These are phyloP conservation scores for Phytophthora ohioensis DNA, from an alignment of 352 stramenopile species.

Conservation along the genomic window DNA sequence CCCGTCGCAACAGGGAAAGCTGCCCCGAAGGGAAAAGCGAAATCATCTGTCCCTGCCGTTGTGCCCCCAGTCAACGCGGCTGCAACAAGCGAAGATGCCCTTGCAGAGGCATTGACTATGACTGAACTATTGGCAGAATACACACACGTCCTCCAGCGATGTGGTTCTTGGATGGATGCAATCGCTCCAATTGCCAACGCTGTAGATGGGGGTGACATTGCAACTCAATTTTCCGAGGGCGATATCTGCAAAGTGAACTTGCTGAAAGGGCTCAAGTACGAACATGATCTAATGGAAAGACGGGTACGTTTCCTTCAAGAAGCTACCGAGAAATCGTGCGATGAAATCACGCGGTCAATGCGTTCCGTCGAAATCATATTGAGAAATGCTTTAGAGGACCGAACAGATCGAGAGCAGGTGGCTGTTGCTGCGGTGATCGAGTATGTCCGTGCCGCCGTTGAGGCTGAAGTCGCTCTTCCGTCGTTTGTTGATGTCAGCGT, in stretches of 20 bases:
- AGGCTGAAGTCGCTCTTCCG: constrained; percentile 68
- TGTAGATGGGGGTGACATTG: not conserved
- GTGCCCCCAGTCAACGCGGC: constrained; percentile 22
- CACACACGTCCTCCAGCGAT: constrained; percentile 54
- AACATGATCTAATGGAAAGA: constrained; percentile 60
- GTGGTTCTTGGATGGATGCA: constrained; percentile 52
- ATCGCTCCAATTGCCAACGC: constrained; percentile 25
- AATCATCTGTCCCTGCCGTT: constrained; percentile 33
- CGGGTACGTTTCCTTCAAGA: constrained; percentile 65
- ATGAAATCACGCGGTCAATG: constrained; percentile 57
- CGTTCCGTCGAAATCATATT: constrained; percentile 63
- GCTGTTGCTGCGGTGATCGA: constrained; percentile 57
- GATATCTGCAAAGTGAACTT: constrained; percentile 61
- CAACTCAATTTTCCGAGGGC: not conserved
- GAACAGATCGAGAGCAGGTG: constrained; percentile 55
- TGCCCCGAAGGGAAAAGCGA: constrained; percentile 51
- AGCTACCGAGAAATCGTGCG: constrained; percentile 46
- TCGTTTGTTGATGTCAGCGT: constrained; percentile 70
- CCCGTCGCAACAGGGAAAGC: constrained; percentile 34
- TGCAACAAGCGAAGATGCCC: constrained; percentile 25
- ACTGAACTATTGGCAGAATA: constrained; percentile 58
- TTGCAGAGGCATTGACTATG: constrained; percentile 42
- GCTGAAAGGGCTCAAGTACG: constrained; percentile 64
- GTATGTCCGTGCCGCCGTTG: constrained; percentile 61
- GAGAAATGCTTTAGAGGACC: constrained; percentile 47